Conservation (phyloP, 2,329 filamentous ascomycete species). For the Stemphylium vesicarium region DNA sequence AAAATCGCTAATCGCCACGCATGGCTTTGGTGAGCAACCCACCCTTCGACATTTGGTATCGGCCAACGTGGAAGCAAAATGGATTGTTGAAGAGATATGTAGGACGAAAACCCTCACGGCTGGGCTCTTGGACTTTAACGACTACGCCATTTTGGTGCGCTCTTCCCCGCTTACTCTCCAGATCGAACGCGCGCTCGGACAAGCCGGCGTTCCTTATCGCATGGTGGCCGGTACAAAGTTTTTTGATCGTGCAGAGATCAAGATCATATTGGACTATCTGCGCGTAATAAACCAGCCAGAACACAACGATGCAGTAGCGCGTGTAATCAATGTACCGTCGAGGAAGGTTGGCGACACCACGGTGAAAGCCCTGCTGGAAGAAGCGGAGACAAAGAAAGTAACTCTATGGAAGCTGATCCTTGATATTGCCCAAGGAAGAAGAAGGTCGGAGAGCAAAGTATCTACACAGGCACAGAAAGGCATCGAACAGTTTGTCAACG, state of each 20-base stretch:
- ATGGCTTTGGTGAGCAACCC: slow-evolving; percentile 78
- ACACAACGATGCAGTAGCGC: slow-evolving; percentile 83
- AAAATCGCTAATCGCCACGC: slow-evolving; percentile 80
- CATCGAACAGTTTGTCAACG: slow-evolving; percentile 63
- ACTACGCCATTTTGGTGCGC: slow-evolving; percentile 86
- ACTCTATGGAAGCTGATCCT: slow-evolving; percentile 80
- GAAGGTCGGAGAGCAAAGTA: slow-evolving; percentile 60
- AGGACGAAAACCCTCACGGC: slow-evolving; percentile 75
- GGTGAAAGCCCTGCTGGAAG: slow-evolving; percentile 73
- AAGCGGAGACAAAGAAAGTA: slow-evolving; percentile 72
- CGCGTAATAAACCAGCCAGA: slow-evolving; percentile 82
- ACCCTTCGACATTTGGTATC: slow-evolving; percentile 78
- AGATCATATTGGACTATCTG: slow-evolving; percentile 85
- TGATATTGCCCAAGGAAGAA: slow-evolving; percentile 60
- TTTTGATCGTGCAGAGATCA: slow-evolving; percentile 90
- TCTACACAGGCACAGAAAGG: slow-evolving; percentile 63
- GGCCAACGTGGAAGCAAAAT: slow-evolving; percentile 77
- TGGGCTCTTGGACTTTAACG: slow-evolving; percentile 72
- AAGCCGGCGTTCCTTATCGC: slow-evolving; percentile 81
- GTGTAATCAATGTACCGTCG: slow-evolving; percentile 84
- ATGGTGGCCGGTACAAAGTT: slow-evolving; percentile 94
- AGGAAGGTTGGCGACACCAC: slow-evolving; percentile 82
- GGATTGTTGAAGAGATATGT: slow-evolving; percentile 85
- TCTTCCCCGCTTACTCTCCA: slow-evolving; percentile 82
- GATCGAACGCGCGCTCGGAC: slow-evolving; percentile 83